Base-by-base conservation (phyloP, 257 asterid species). In the Vinca minor region DNA sequence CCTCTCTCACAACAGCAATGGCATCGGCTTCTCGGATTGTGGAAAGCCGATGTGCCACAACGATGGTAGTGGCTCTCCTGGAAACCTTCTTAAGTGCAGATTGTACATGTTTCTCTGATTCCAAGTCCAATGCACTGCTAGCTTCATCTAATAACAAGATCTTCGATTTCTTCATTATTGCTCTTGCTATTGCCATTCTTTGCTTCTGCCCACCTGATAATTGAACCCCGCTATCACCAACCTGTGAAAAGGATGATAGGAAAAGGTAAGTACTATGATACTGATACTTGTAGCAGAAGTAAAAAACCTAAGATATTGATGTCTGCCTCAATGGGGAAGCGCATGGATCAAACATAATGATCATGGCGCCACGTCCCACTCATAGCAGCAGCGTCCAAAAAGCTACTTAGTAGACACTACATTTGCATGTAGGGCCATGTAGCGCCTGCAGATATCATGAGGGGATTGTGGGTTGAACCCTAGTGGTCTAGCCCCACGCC, bases 161-260 rank as follows among this genome's bases (percentile, higher is more conserved):
- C 66, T 78, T 81, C 18, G 96, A 77, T 65, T 83, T 84, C 81
- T 86, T 86, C 21, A 89, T 69, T 52, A 86, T 81, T 0, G 94
- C 95, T 61, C 96, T 77, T 12, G 96, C 96, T 70, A 89, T 89
- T 12, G 96, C 93, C 38, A 89, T 86, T 69, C 96, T 76, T 68
- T 89, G 96, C 77, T 89, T 89, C 73, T 89, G 96, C 26, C 96
- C 96, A 8, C 96, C 96, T 12, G 95, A 89, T 65, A 89, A 68
- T 34, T 86, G 95, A 14, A 84, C 85, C 4, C 96, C 96, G 58
- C 89, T 79, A 53, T 86, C 78, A 41, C 96, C 96, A 8, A 86
- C 93, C 96, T 86, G 78, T 46, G 11, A 8, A 39, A 46, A 20
- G 42, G n/a, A 39, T 26, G 29, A 12, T 42, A 18, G 21, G 10